phyloP scores from a whole-genome alignment of 768 basidiomycete genomes.

The Mycena pura region DNA sequence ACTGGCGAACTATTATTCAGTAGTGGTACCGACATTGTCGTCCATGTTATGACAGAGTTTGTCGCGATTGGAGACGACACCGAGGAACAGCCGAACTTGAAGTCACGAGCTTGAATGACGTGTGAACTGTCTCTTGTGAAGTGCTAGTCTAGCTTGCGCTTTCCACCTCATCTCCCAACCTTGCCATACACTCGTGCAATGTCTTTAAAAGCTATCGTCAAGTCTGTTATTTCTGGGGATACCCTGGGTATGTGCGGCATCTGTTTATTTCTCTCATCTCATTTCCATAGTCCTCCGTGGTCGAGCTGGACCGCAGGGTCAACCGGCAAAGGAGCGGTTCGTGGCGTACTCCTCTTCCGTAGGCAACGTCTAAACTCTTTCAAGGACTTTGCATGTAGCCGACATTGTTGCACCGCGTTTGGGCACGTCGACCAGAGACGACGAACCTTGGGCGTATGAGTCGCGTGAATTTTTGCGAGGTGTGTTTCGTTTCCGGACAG shows the following conservation, averaged over 20 bases:
- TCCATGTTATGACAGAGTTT: no score
- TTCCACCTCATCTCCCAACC: not conserved
- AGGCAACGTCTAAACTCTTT: slow-evolving; percentile 8
- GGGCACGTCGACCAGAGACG: slow-evolving; percentile 83
- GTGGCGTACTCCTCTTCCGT: slow-evolving; percentile 24
- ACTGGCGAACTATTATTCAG: no score
- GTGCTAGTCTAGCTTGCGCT: no score
- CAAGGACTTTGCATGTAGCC: slow-evolving; percentile 87
- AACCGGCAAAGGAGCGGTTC: slow-evolving; percentile 89
- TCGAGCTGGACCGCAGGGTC: slow-evolving; percentile 79
- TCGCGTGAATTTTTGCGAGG: slow-evolving; percentile 88
- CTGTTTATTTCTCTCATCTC: not conserved
- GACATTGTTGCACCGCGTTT: slow-evolving; percentile 86
- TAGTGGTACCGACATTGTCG: no score
- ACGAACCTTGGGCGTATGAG: slow-evolving; percentile 95
- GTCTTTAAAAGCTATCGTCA: slow-evolving; percentile 75
- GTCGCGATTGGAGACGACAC: no score
- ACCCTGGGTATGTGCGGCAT: slow-evolving; percentile 42
- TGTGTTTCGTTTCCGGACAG: not conserved
- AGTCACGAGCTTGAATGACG: no score
- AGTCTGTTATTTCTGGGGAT: slow-evolving; percentile 92
- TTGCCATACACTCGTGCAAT: slow-evolving; percentile 39
- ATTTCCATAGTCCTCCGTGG: slow-evolving; percentile 72
- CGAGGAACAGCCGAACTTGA: no score
- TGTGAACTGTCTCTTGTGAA: not conserved